Conservation (phyloP, 1,284 basidiomycete genomes). For the Rhodofomes roseus region DNA sequence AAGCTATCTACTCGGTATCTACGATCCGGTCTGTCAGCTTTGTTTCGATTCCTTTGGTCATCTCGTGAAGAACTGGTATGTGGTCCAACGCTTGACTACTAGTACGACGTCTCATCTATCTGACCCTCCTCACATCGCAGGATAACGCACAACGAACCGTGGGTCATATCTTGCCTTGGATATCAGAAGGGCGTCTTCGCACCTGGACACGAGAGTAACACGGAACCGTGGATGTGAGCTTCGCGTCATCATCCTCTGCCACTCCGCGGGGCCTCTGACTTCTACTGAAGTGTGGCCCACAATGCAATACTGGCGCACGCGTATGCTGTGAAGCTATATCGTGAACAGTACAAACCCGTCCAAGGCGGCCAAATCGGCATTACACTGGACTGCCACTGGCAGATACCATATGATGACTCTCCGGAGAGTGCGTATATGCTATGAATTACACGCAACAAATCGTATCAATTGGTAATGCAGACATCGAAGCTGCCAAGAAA, state of each 20-base stretch:
- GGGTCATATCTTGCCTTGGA: conserved; percentile 64
- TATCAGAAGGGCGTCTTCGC: conserved; percentile 62
- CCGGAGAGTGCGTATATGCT: conserved; percentile 35
- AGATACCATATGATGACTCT: conserved; percentile 43
- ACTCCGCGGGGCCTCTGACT: no score
- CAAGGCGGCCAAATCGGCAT: conserved; percentile 69
- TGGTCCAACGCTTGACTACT: conserved; percentile 4
- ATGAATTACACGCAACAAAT: background rate
- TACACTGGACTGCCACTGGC: conserved; percentile 54
- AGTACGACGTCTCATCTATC: no score
- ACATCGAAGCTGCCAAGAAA: conserved; percentile 40
- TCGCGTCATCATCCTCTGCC: background rate
- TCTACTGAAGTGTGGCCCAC: conserved; percentile 66
- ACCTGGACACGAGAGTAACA: conserved; percentile 63
- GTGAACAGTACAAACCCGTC: conserved; percentile 49
- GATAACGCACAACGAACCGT: conserved; percentile 73
- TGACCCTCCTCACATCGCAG: conserved; percentile 24
- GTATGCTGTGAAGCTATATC: conserved; percentile 60
- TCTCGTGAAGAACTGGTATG: conserved; percentile 68
- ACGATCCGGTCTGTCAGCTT: conserved; percentile 29
- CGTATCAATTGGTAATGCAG: conserved; percentile 16
- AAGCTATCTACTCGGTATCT: background rate
- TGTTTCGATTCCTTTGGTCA: conserved; percentile 73
- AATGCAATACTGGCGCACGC: conserved; percentile 69
- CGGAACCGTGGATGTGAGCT: conserved; percentile 69